These are phyloP conservation scores for Pseudogymnoascus sp. DNA, from an alignment of 2,329 filamentous ascomycete species.

Conservation along the genomic window DNA sequence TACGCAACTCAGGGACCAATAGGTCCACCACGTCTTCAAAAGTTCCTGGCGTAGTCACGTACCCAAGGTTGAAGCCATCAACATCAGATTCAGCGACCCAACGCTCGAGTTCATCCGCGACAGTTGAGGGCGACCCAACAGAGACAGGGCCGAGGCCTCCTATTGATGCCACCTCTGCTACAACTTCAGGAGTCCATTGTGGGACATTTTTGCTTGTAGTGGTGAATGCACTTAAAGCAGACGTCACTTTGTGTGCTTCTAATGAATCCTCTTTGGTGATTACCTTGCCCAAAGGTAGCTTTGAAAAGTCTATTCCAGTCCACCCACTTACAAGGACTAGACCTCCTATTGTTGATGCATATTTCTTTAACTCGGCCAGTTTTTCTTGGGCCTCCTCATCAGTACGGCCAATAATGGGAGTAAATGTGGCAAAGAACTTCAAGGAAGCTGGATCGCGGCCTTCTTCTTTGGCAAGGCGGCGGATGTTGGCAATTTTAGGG, in stretches of 20 bases:
- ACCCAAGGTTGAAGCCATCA: constrained; percentile 67
- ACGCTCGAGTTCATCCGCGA: constrained; percentile 58
- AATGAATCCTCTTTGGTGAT: constrained; percentile 46
- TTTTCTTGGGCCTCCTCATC: constrained; percentile 59
- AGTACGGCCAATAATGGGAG: constrained; percentile 55
- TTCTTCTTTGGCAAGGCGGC: constrained; percentile 42
- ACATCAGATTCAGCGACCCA: constrained; percentile 64
- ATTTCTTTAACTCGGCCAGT: constrained; percentile 50
- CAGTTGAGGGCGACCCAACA: constrained; percentile 40
- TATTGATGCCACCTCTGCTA: constrained; percentile 59
- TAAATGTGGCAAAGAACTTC: constrained; percentile 60
- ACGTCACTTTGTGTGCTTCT: constrained; percentile 44
- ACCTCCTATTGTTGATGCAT: constrained; percentile 57
- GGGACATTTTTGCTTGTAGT: constrained; percentile 40
- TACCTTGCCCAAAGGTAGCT: constrained; percentile 49
- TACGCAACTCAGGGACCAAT: constrained; percentile 53
- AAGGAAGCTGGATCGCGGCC: constrained; percentile 52
- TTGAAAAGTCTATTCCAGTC: constrained; percentile 59
- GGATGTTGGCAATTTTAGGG: constrained; percentile 53
- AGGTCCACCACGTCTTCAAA: constrained; percentile 62
- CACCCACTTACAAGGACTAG: constrained; percentile 64
- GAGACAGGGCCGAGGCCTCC: constrained; percentile 54
- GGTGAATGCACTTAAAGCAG: constrained; percentile 41
- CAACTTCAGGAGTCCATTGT: constrained; percentile 61
- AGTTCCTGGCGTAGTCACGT: constrained; percentile 55